These are phyloP conservation scores for Pezicula rhizophila DNA, from an alignment of 2,329 filamentous ascomycete genomes.

Conservation along the genomic window DNA sequence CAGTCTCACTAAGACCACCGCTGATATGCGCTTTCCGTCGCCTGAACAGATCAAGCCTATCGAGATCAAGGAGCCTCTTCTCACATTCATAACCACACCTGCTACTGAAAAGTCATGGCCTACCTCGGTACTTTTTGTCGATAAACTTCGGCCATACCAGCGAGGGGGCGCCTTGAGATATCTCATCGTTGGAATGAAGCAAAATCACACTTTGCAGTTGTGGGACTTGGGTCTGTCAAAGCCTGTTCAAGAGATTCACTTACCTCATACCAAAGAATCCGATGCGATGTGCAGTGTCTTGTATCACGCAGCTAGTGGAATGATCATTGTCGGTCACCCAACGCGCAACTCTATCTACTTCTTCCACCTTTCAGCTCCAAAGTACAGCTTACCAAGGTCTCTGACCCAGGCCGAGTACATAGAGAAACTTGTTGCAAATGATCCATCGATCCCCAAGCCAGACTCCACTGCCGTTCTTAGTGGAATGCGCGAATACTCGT, in stretches of 20 bases:
- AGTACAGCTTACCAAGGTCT: conserved; percentile 72
- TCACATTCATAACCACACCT: conserved; percentile 80
- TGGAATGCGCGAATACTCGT: conserved; percentile 91
- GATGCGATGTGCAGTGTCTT: conserved; percentile 97
- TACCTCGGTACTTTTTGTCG: conserved; percentile 89
- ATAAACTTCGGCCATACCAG: conserved; percentile 89
- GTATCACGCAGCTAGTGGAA: conserved; percentile 87
- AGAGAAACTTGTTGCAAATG: conserved; percentile 66
- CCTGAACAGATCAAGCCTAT: conserved; percentile 42
- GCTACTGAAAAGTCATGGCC: conserved; percentile 93
- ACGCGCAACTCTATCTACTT: conserved; percentile 98
- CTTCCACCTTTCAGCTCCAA: conserved; percentile 87
- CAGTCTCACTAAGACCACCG: conserved; percentile 55
- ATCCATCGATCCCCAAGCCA: conserved; percentile 69
- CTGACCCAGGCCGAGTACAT: conserved; percentile 88
- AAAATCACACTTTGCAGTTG: conserved; percentile 96
- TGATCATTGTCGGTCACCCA: conserved; percentile 91
- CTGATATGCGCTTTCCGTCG: conserved; percentile 43
- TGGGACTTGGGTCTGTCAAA: conserved; percentile 96
- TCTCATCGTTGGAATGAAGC: conserved; percentile 96
- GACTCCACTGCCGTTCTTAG: conserved; percentile 97
- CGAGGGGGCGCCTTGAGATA: conserved; percentile 88
- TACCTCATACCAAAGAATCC: conserved; percentile 92
- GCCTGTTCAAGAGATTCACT: conserved; percentile 92
- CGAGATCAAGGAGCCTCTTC: conserved; percentile 78